Conservation (phyloP, 495 filamentous ascomycete species). For the Delitschia confertaspora region DNA sequence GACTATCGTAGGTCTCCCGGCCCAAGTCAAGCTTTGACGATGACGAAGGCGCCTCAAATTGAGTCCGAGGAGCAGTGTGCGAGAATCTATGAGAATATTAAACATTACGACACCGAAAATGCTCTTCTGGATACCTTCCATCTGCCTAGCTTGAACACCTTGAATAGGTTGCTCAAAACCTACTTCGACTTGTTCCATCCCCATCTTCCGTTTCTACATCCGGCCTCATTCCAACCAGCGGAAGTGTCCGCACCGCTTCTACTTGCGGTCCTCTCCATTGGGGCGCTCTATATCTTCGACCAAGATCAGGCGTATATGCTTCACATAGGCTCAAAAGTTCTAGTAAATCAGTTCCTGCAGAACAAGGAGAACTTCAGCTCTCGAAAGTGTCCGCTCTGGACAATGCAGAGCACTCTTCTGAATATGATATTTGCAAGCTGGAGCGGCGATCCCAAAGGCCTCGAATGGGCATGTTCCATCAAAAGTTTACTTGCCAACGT, state of each 20-base stretch:
- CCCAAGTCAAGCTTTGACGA: conserved; percentile 38
- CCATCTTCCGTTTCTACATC: conserved; percentile 92
- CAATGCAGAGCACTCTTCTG: conserved; percentile 88
- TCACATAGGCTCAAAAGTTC: conserved; percentile 94
- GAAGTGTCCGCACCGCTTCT: conserved; percentile 70
- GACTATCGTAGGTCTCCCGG: conserved; percentile 61
- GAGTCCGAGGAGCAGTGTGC: conserved; percentile 70
- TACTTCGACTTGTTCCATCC: conserved; percentile 98
- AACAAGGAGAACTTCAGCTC: conserved; percentile 98
- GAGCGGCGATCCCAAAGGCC: conserved; percentile 94
- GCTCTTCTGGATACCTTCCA: conserved; percentile 85
- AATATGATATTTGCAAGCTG: conserved; percentile 99
- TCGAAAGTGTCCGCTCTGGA: conserved; percentile 94
- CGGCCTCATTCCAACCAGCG: conserved; percentile 78
- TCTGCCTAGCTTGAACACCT: conserved; percentile 60
- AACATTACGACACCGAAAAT: conserved; percentile 63
- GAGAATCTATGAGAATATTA: conserved; percentile 77
- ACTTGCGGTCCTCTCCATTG: conserved; percentile 88
- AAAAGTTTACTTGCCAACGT: conserved; percentile 90
- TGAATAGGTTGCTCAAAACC: conserved; percentile 86
- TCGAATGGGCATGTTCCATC: conserved; percentile 98
- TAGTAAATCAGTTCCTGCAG: conserved; percentile 93
- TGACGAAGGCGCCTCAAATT: conserved; percentile 41
- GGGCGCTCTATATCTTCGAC: conserved; percentile 92
- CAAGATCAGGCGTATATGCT: conserved; percentile 91